Evolutionary conservation across 225 moss, liverwort and hornwort genomes (phyloP).

Genomic region (Thuidium tamariscinum): DNA sequence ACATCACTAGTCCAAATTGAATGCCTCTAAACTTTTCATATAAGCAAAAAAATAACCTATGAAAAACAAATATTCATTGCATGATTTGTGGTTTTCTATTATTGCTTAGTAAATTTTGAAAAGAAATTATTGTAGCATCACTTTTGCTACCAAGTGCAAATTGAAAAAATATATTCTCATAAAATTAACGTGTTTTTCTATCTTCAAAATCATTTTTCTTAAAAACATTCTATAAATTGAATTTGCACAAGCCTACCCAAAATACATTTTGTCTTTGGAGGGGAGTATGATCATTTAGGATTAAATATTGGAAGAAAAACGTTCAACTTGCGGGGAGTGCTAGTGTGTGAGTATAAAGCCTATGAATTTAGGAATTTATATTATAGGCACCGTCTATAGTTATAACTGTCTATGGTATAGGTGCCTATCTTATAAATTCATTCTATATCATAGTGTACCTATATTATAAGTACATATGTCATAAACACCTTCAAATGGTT

Average conservation of each 20-base stretch:
- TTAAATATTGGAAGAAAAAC: background rate
- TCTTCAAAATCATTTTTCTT: fast-evolving
- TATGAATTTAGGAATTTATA: too few relatives aligned
- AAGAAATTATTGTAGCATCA: background rate
- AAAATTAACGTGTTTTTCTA: background rate
- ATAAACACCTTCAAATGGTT: too few relatives aligned
- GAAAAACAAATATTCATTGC: background rate
- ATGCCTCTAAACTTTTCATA: background rate
- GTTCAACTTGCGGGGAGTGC: too few relatives aligned
- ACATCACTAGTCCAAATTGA: too few relatives aligned
- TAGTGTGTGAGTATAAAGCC: too few relatives aligned
- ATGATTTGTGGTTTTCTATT: background rate
- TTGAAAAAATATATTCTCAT: background rate
- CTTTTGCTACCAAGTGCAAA: background rate
- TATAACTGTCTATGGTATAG: too few relatives aligned
- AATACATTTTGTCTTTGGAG: fast-evolving
- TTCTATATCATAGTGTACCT: too few relatives aligned
- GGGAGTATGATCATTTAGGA: fast-evolving
- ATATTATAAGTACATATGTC: too few relatives aligned
- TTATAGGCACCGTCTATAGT: too few relatives aligned
- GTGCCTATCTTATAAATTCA: too few relatives aligned
- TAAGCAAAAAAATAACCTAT: background rate
- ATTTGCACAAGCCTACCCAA: fast-evolving
- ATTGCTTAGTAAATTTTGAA: fast-evolving
- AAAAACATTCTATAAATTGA: background rate